phyloP scores from a whole-genome alignment of 176 grass and related monocot genomes.

The Cenchrus americanus region DNA sequence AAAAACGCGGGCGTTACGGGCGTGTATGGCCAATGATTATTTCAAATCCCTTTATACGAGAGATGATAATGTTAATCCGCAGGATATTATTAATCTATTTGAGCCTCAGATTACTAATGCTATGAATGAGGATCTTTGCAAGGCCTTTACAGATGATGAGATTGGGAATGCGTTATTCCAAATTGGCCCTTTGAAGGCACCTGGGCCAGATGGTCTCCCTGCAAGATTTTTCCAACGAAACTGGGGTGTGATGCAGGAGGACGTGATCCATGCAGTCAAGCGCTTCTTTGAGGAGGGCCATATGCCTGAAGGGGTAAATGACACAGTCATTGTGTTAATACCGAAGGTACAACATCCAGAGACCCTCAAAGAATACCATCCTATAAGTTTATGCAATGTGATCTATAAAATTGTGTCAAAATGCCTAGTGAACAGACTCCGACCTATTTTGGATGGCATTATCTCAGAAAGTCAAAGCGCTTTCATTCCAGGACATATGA shows the following conservation, averaged over 20 bases:
- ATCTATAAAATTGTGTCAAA: neutral
- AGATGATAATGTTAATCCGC: no score
- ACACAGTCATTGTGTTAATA: neutral
- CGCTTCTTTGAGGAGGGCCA: rapidly evolving
- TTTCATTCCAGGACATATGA: neutral
- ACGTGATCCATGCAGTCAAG: neutral
- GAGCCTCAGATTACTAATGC: no score
- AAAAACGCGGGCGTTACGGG: no score
- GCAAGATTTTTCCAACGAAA: neutral
- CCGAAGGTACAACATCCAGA: neutral
- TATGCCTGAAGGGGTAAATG: neutral
- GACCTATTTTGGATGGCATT: neutral
- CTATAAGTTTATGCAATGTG: neutral
- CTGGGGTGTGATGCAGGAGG: neutral
- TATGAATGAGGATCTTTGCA: neutral
- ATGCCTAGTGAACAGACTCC: neutral
- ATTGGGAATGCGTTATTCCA: neutral
- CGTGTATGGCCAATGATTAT: no score
- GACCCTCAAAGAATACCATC: neutral
- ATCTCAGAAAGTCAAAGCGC: neutral
- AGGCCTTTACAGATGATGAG: neutral
- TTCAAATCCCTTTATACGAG: no score
- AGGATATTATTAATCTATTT: no score
- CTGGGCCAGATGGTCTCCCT: neutral
- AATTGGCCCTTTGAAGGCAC: neutral